Base-by-base conservation (phyloP, 805 yeast genomes). In the Osmozyma mogii region DNA sequence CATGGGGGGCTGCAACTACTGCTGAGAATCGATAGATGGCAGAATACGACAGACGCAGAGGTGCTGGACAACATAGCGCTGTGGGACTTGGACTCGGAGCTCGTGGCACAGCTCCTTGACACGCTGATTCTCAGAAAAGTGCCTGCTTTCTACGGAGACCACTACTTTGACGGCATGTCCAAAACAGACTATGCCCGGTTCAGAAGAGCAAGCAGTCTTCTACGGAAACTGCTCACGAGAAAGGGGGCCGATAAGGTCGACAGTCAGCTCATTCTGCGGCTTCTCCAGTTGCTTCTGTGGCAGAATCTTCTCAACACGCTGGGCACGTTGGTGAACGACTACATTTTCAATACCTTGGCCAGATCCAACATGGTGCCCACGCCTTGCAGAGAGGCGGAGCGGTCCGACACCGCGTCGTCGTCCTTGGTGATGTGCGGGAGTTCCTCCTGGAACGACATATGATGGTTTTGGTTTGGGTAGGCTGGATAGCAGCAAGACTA, bases 1-100 rank as follows among this genome's bases (percentile, higher is more conserved):
- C 21, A 29, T 5, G 39, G 24, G 2, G 21, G 22, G 6, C 15
- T 5, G 10, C 21, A 12, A 6, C 15, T 25, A 11, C 16, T 4
- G 29, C 19, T 10, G 16, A 16, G 45, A 3, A 42, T 42, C 6
- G 24, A 38, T 22, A 38, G 31, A 17, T 42, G 47, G 47, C 47
- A 40, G 32, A 31, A 27, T 21, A 18, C 33, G 12, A 37, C 34
- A 4, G 38, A 35, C 9, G 19, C 43, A 4, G 22, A 29, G 12
- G 39, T 42, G 4, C 31, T 38, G 13, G 47, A 42, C 24, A 40
- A 42, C 25, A 32, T 40, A 11, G 47, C 47, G 9, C 38, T 43
- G 18, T 42, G 47, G 47, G 47, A 38, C 28, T 30, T 42, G 27
- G 47, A 42, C 21, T 41, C 36, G 15, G 43, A 41, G n/a, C 31